Evolutionary conservation across 1,284 basidiomycete species (phyloP).

Genomic region (Phylloboletellus chloephorus): DNA sequence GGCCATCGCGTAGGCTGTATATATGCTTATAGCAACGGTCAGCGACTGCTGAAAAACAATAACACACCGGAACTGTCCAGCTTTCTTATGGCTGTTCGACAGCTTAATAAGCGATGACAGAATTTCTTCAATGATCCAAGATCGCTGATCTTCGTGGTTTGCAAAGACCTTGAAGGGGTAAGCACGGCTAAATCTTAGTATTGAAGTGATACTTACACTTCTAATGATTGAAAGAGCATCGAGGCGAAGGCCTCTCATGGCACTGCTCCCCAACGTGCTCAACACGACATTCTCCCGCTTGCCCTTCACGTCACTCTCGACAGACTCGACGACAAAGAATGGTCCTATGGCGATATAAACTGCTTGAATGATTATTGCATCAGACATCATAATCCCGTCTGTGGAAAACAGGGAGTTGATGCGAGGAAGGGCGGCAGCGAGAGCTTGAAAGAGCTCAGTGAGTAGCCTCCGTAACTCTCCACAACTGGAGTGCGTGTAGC

Average conservation of each 20-base stretch:
- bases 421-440: slow-evolving; percentile 62
- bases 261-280: slow-evolving; percentile 61
- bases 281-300: slow-evolving; percentile 55
- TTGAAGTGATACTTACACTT: slow-evolving; percentile 51
- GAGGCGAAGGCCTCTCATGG: slow-evolving; percentile 76
- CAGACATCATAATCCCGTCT: slow-evolving; percentile 74
- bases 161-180: slow-evolving; percentile 68
- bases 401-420: slow-evolving; percentile 65
- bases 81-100: slow-evolving; percentile 82
- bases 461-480: slow-evolving; percentile 50
- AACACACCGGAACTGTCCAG: slow-evolving; percentile 77
- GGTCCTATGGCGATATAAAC: slow-evolving; percentile 91
- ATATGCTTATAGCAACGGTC: background rate
- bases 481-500: slow-evolving; percentile 36
- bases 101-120: slow-evolving; percentile 84
- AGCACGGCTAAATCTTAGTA: background rate
- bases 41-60: slow-evolving; percentile 1
- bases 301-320: slow-evolving; percentile 46
- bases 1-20: slow-evolving; percentile 68
- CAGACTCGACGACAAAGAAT: slow-evolving; percentile 78
- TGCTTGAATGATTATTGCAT: slow-evolving; percentile 81
- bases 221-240: slow-evolving; percentile 81
- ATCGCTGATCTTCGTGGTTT: slow-evolving; percentile 81
- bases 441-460: slow-evolving; percentile 60
- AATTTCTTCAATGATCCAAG: slow-evolving; percentile 97